These are phyloP conservation scores for Chlorociboria aeruginascens DNA, from an alignment of 495 filamentous ascomycete genomes.

Conservation along the genomic window DNA sequence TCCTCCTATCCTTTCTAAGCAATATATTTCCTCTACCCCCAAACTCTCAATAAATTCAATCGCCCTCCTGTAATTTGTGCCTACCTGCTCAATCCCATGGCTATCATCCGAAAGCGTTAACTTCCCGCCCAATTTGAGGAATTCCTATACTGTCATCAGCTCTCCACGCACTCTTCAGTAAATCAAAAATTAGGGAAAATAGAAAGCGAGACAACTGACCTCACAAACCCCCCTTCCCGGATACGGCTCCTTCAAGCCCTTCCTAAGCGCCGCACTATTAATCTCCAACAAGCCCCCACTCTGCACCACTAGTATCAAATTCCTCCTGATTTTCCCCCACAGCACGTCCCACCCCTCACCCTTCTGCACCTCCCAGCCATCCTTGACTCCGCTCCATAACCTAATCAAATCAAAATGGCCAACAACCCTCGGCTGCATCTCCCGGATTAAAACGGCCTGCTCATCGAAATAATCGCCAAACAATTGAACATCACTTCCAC, in stretches of 20 bases:
- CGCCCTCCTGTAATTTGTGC: constrained; percentile 49
- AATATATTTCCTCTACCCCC: constrained; percentile 36
- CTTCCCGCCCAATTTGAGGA: constrained; percentile 52
- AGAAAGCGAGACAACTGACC: constrained; percentile 7
- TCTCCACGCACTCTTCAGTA: no score
- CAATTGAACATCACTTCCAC: constrained; percentile 56
- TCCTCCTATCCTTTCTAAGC: constrained; percentile 24
- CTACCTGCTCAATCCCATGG: constrained; percentile 71
- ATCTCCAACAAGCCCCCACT: constrained; percentile 81
- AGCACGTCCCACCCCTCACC: constrained; percentile 42
- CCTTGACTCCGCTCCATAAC: constrained; percentile 57
- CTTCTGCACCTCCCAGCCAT: constrained; percentile 40
- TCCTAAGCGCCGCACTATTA: constrained; percentile 75
- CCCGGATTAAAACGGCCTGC: constrained; percentile 67
- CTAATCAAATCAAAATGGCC: constrained; percentile 92
- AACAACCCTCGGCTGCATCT: constrained; percentile 66
- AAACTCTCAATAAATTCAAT: constrained; percentile 42
- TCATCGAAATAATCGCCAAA: constrained; percentile 79
- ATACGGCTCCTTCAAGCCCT: constrained; percentile 86
- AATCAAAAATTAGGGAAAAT: no score
- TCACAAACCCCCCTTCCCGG: constrained; percentile 67
- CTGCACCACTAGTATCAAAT: constrained; percentile 52
- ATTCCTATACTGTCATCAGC: constrained; percentile 21
- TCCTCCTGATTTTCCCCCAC: constrained; percentile 62
- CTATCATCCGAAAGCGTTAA: constrained; percentile 90